Percentiles rank a stretch among this genome's conserved stretches.
Conservation (phyloP, 2,329 filamentous ascomycete species). For the Colletotrichum liriopes region DNA sequence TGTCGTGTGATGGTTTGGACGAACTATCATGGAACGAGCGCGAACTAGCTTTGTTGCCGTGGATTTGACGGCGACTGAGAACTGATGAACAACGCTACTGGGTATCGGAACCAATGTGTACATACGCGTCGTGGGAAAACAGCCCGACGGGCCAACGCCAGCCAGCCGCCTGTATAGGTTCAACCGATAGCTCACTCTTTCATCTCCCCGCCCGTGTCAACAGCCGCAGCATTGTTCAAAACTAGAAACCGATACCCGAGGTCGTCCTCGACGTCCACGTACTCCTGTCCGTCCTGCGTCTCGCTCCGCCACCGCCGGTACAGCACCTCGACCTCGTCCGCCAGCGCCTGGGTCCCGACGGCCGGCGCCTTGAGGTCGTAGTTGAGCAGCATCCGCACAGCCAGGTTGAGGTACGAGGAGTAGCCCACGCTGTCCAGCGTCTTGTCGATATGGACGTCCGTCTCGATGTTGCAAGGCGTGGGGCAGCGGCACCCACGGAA, state of each 20-base stretch:
- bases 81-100: neutral
- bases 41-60: neutral
- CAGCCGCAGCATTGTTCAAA: constrained; percentile 20
- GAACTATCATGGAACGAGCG: constrained; percentile 6
- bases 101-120: neutral
- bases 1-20: constrained; percentile 19
- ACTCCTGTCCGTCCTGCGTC: constrained; percentile 50
- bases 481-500: constrained; percentile 42
- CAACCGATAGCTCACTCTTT: neutral
- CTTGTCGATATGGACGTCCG: constrained; percentile 51
- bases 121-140: neutral
- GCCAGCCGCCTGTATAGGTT: neutral
- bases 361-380: constrained; percentile 44
- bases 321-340: constrained; percentile 45
- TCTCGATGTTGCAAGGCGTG: constrained; percentile 17
- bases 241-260: constrained; percentile 20
- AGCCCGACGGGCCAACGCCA: neutral
- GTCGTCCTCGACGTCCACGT: constrained; percentile 52
- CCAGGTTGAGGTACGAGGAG: constrained; percentile 47
- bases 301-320: constrained; percentile 51
- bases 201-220: constrained; percentile 3
- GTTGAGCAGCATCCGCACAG: constrained; percentile 48
- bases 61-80: neutral
- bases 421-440: constrained; percentile 48
- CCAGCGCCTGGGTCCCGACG: constrained; percentile 17